Percentiles rank a stretch among this genome's conserved stretches.
These are phyloP conservation scores for Pleurotus pulmonarius DNA, from an alignment of 768 basidiomycete species.

Conservation along the genomic window DNA sequence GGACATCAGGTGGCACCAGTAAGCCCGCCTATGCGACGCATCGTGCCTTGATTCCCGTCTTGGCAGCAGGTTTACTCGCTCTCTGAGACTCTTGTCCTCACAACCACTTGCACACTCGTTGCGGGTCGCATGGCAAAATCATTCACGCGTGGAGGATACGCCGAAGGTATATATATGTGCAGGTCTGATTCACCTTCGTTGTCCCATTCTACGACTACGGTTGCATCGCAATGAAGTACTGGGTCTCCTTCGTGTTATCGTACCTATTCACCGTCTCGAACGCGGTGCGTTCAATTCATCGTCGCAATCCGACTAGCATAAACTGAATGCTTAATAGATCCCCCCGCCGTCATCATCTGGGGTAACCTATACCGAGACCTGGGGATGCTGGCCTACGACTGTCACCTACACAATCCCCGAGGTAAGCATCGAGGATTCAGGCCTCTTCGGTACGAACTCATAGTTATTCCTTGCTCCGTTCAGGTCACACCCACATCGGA, in stretches of 20 bases:
- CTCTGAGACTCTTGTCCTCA: neutral
- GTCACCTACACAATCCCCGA: neutral
- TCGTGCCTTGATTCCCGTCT: neutral
- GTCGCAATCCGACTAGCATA: neutral
- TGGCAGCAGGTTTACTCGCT: neutral
- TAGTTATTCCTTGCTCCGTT: neutral
- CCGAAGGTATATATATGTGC: too few species aligned
- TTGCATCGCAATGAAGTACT: neutral
- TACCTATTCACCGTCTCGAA: neutral
- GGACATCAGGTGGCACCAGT: too few species aligned
- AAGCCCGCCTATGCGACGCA: neutral
- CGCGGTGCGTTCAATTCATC: neutral
- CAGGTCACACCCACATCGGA: neutral
- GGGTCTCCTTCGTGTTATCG: neutral
- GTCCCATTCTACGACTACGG: too few species aligned
- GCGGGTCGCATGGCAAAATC: neutral
- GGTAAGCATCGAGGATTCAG: neutral
- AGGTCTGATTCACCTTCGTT: too few species aligned
- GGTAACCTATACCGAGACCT: neutral
- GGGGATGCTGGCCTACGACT: conserved; percentile 7
- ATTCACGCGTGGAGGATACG: too few species aligned
- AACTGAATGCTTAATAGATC: neutral
- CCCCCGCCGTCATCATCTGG: conserved; percentile 3
- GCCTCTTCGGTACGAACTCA: neutral
- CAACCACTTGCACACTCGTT: neutral